Conservation (phyloP, 106 monocot species). For the Vanilla planifolia region DNA sequence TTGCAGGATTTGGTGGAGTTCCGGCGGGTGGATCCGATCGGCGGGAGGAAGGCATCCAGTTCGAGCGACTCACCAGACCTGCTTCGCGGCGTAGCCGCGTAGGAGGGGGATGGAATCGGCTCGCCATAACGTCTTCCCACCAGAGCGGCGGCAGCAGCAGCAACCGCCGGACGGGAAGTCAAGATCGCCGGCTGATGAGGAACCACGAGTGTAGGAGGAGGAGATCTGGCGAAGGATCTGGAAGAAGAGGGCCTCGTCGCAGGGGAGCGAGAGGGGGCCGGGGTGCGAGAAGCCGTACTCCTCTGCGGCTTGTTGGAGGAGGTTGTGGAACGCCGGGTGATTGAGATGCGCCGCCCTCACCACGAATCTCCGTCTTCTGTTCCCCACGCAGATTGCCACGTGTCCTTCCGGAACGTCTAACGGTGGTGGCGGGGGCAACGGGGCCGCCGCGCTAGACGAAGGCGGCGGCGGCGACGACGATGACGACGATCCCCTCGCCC, state of each 20-base stretch:
- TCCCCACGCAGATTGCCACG: conserved; percentile 35
- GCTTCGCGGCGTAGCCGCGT: neutral
- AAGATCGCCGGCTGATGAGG: neutral
- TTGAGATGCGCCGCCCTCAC: conserved; percentile 27
- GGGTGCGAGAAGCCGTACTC: conserved; percentile 30
- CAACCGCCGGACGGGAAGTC: neutral
- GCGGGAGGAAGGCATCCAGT: neutral
- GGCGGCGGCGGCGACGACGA: neutral
- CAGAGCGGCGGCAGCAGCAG: conserved; percentile 9
- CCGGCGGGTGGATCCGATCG: neutral
- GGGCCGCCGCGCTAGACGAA: too few relatives aligned
- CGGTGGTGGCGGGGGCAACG: too few relatives aligned
- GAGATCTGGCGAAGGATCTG: conserved; percentile 27
- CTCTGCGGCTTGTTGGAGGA: conserved; percentile 31
- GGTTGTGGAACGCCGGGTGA: conserved; percentile 27
- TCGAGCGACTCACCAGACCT: neutral
- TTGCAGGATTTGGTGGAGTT: neutral
- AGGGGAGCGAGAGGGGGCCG: conserved; percentile 34
- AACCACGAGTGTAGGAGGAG: neutral
- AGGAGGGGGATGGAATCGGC: conserved; percentile 7
- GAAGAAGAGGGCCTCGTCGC: conserved; percentile 37
- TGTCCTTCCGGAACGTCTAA: conserved; percentile 30
- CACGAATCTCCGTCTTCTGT: conserved; percentile 20
- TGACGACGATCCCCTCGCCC: neutral
- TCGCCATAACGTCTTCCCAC: neutral